A percentile compares a stretch with the other conserved stretches of the same genome.
Evolutionary conservation across 345 rosid species (phyloP).

Genomic region (Gossypium longicalyx): DNA sequence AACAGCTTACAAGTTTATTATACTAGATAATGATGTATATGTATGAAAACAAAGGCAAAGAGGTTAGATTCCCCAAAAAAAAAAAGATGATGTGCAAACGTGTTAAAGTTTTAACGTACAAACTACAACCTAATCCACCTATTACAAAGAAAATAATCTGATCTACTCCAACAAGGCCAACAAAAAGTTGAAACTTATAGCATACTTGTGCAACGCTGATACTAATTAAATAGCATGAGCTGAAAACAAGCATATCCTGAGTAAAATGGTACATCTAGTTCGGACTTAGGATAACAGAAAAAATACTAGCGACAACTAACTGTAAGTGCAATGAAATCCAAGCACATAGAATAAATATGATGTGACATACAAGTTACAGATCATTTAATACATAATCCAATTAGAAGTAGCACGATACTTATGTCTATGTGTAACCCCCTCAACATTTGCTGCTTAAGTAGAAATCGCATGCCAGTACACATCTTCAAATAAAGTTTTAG

Average conservation of each 20-base stretch:
- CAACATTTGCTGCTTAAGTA: not conserved
- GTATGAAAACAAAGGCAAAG: conserved; percentile 10
- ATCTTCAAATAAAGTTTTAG: not conserved
- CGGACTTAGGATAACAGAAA: not conserved
- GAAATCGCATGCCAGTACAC: not conserved
- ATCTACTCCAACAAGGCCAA: not conserved
- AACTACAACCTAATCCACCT: not conserved
- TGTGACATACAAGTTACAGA: not conserved
- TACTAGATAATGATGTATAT: conserved; percentile 37
- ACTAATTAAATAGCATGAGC: not conserved
- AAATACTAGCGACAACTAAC: not conserved
- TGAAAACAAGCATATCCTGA: not conserved
- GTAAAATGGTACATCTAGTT: not conserved
- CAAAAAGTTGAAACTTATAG: not conserved
- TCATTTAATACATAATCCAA: not conserved
- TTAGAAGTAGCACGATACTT: not conserved
- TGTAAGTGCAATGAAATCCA: not conserved
- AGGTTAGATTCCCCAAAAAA: not conserved
- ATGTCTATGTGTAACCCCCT: not conserved
- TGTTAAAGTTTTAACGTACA: not conserved
- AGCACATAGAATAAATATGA: not conserved
- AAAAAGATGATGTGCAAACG: conserved; percentile 5
- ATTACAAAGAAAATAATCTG: not conserved
- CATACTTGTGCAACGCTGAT: not conserved
- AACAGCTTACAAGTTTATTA: conserved; percentile 67